Base-by-base conservation (phyloP, 1,284 basidiomycete species). In the Melampsora occidentalis region DNA sequence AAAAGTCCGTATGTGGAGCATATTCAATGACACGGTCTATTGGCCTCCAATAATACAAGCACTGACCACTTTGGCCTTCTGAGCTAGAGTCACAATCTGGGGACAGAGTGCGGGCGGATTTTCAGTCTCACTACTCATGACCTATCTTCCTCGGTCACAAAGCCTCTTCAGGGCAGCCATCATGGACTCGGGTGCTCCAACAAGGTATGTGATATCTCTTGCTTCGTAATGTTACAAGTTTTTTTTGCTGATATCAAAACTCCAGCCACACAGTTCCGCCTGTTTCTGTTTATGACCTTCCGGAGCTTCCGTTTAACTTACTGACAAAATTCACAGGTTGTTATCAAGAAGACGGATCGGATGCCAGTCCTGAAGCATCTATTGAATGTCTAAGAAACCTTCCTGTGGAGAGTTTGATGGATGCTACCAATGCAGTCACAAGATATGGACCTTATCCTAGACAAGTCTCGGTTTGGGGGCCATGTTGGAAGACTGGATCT, bases 161-260 rank as follows among this genome's bases (percentile, higher is more conserved):
- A 39, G 33, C 48, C 77, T 83, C 16, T 84, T 85, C 81, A 80
- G 79, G 12, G 80, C 79, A 12, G 83, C 83, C 0, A 84, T 85
- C 78, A 81, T 85, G 80, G 80, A 84, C 71, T 83, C 82, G 7
- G 84, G 84, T 16, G 81, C 82, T 20, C 80, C 80, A 20, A 80
- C 79, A 1, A 81, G 81, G 22, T 78, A 82, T 48, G 79, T 78
- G 0, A 79, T 79, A 0, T 79, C 80, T 14, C 33, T 18, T 12
- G 10, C 46, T 46, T 39, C 48, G 25, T 25, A 25, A 25, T 25
- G 25, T 25, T 25, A 25, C 0, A n/a, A 42, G 16, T 20, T 33
- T 63, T 4, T 59, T 20, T 35, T 31, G 3, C 35, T 33, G 49
- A 66, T 73, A 1, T 73, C 69, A 28, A 10, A 33, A 49, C 14